Evolutionary conservation across 2,329 filamentous ascomycete genomes (phyloP), one percentile per base, ranked within the genome.

Genomic region (Myriangium duriaei): DNA sequence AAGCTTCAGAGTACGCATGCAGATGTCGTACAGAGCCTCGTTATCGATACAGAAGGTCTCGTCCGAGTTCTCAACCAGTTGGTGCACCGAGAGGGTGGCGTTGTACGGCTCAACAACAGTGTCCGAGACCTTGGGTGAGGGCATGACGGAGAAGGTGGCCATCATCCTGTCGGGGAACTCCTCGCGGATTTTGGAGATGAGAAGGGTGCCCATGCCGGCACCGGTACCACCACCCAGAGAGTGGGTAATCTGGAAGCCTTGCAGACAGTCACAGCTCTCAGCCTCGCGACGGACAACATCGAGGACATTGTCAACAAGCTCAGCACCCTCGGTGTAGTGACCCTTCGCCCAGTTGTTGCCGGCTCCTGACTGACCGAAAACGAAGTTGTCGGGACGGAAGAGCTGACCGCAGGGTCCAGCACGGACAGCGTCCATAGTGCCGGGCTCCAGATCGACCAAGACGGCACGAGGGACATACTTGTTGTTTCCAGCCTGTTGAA

Each of bases 341-440:
- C 91, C 91, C 81, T 96, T 98, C 68, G 91, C 91, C 91, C 91
- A 98, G 80, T 96, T 96, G 85, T 98, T 98, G 71, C 91, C 91
- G 65, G 91, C 91, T 76, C 91, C 88, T 57, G 91, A 96, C 74
- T 96, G 91, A 57, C 91, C 91, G 67, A 96, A 96, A 62, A 96
- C 86, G 70, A 96, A 96, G 81, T 96, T 98, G 74, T 98, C 91
- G 63, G 91, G 91, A 51, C 91, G 87, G 86, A 98, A 96, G 54
- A 98, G 86, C 73, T 95, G 83, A 55, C 91, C 91, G 64, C 96
- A 96, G 51, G 91, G 91, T 66, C 91, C 88, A 55, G 88, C 84
- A 64, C 88, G 88, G 71, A 98, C 88, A 54, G 91, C 91, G 58
- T 98, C 91, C 88, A 96, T 98, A 69, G 91, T 96, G 70, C 91